A percentile compares a stretch with the other conserved stretches of the same genome.
phyloP scores from a whole-genome alignment of 139 green algal species.

The Medakamo hakoo region DNA sequence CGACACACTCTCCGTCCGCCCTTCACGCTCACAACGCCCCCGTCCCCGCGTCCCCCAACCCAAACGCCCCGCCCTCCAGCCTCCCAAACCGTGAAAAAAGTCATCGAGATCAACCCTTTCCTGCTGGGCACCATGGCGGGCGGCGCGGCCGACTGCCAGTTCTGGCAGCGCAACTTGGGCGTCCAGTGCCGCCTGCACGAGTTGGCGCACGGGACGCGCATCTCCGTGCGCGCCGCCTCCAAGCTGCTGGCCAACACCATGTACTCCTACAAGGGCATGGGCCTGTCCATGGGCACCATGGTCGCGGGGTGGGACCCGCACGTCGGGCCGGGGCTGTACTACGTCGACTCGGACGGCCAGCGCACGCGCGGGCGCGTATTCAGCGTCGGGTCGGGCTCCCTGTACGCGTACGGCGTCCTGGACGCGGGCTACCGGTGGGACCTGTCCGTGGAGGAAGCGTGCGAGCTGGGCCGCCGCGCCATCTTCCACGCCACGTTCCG shows the following conservation, averaged over 20 bases:
- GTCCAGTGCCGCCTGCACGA: slow-evolving; percentile 92
- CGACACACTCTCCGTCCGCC: not conserved
- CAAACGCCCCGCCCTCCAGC: slow-evolving; percentile 22
- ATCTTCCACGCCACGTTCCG: slow-evolving; percentile 99
- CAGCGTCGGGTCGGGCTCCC: slow-evolving; percentile 74
- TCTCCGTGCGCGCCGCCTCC: slow-evolving; percentile 85
- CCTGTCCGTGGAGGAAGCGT: slow-evolving; percentile 77
- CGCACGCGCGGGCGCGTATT: slow-evolving; percentile 88
- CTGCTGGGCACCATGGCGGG: slow-evolving; percentile 98
- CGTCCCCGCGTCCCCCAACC: not conserved
- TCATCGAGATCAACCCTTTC: slow-evolving; percentile 98
- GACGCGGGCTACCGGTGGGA: slow-evolving; percentile 86
- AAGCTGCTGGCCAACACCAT: slow-evolving; percentile 98
- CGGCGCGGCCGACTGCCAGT: slow-evolving; percentile 94
- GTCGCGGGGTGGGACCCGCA: slow-evolving; percentile 78
- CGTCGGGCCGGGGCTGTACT: slow-evolving; percentile 85
- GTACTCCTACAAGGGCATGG: slow-evolving; percentile 94
- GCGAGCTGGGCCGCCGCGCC: slow-evolving; percentile 76
- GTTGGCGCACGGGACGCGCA: slow-evolving; percentile 85
- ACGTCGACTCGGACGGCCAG: slow-evolving; percentile 93
- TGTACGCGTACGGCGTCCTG: slow-evolving; percentile 97
- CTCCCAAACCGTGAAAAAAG: slow-evolving; percentile 94
- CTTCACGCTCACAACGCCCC: not conserved
- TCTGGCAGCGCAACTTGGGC: slow-evolving; percentile 86
- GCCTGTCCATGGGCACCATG: slow-evolving; percentile 98